A percentile compares a stretch with the other conserved stretches of the same genome.
Evolutionary conservation across 768 basidiomycete species (phyloP).

Genomic region (Paxillus ammoniavirescens): DNA sequence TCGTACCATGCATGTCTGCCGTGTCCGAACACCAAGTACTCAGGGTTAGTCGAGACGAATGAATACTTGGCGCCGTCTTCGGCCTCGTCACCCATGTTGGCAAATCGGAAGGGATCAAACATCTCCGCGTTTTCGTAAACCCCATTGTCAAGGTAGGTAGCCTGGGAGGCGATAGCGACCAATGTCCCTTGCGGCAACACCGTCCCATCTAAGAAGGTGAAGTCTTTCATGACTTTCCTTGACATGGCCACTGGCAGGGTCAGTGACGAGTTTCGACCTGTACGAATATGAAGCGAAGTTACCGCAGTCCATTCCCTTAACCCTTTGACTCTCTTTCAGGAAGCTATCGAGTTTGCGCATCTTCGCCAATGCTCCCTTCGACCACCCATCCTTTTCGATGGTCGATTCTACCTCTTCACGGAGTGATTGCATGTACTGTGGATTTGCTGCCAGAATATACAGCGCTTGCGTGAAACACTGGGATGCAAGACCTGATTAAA

Average conservation of each 20-base stretch:
- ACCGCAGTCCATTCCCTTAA: conserved; percentile 26
- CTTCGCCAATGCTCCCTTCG: conserved; percentile 18
- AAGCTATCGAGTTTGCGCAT: conserved; percentile 38
- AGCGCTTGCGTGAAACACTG: conserved; percentile 33
- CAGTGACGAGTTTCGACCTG: conserved; percentile 11
- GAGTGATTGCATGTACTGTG: conserved; percentile 30
- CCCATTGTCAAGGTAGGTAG: conserved; percentile 9
- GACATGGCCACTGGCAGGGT: not conserved
- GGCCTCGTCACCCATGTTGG: conserved; percentile 30
- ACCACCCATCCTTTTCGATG: conserved; percentile 22
- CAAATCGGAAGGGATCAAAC: conserved; percentile 51
- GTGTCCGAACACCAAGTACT: conserved; percentile 36
- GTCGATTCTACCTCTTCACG: conserved; percentile 34
- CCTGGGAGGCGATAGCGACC: too few species aligned
- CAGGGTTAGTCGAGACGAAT: conserved; percentile 31
- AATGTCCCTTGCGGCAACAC: too few species aligned
- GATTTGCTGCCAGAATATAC: conserved; percentile 32
- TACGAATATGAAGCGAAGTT: not conserved
- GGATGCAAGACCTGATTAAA: not conserved
- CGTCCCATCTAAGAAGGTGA: too few species aligned
- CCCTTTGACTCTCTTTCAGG: conserved; percentile 32
- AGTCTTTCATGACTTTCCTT: too few species aligned
- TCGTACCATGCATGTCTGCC: conserved; percentile 23
- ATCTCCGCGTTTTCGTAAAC: conserved; percentile 31
- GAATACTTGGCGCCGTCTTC: conserved; percentile 34